Conservation (phyloP, 1,284 basidiomycete species). For the Sporisorium scitamineum region DNA sequence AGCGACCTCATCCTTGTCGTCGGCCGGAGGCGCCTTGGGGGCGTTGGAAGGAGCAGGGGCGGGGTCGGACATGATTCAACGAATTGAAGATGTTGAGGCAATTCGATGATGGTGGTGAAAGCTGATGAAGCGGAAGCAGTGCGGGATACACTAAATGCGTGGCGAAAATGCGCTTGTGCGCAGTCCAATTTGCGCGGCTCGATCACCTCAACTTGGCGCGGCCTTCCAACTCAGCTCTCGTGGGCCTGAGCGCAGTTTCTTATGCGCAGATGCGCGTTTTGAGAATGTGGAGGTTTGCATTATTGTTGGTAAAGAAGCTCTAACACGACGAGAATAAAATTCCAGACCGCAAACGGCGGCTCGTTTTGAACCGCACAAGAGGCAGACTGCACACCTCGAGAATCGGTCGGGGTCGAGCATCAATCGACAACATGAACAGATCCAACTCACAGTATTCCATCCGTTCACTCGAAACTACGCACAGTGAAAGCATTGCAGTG, state of each 20-base stretch:
- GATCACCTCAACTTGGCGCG: slow-evolving; percentile 19
- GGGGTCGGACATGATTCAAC: slow-evolving; percentile 50
- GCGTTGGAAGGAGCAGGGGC: slow-evolving; percentile 46
- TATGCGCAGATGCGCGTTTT: slow-evolving; percentile 5
- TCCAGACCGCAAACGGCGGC: too few relatives aligned
- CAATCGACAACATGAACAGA: too few relatives aligned
- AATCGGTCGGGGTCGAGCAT: too few relatives aligned
- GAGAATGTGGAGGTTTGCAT: background rate
- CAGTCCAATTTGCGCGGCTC: slow-evolving; percentile 17
- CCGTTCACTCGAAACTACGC: too few relatives aligned
- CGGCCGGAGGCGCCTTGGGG: slow-evolving; percentile 31
- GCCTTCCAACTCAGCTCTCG: slow-evolving; percentile 18
- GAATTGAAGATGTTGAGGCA: slow-evolving; percentile 2
- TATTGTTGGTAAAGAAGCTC: background rate
- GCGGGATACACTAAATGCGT: background rate
- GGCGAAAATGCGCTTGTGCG: background rate
- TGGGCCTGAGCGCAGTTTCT: slow-evolving; percentile 14
- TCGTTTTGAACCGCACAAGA: too few relatives aligned
- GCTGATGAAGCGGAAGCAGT: background rate
- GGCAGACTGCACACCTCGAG: background rate
- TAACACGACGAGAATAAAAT: background rate
- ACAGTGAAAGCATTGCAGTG: too few relatives aligned
- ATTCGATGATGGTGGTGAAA: background rate
- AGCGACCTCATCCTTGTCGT: slow-evolving; percentile 64
- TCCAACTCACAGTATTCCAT: too few relatives aligned